Evolutionary conservation across 768 basidiomycete genomes (phyloP), one percentile per base, ranked within the genome.

Genomic region (Pholiota microspora): DNA sequence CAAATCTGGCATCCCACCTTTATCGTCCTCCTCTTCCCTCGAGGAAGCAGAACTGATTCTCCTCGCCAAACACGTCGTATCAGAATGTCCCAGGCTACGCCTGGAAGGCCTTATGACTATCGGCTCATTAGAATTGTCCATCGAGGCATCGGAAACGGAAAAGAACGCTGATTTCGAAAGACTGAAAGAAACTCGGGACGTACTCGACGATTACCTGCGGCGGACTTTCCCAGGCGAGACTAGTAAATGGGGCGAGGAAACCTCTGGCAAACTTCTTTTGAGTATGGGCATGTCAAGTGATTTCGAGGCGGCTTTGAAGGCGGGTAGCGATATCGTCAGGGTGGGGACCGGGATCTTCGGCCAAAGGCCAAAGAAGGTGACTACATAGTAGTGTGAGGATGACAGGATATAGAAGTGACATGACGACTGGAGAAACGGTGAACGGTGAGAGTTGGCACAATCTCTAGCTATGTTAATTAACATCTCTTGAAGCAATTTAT

Each of bases 271-370:
- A 56, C 66, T 93, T 49, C 24, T 86, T 62, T 64, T 93, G 67
- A 93, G 91, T 54, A 98, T 97, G 94, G 96, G 96, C 6, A 98
- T 98, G 96, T 95, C 93, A 48, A 88, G 86, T 58, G 96, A 98
- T 64, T 98, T 94, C 64, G 91, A 88, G 67, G 82, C 85, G 25
- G 97, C 96, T 3, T 70, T 98, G 46, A 80, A 76, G 67, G 83
- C 85, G 10, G 96, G 94, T 1, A 89, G 92, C 62, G 86, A 92
- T 63, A 83, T 93, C 44, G 94, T 98, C 0, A 72, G 97, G 45
- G 94, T 98, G 4, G 96, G 96, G 2, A 93, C 92, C 2, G 84
- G 86, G 15, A 94, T 98, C 38, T 96, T 96, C 65, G 94, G 94
- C 0, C 71, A 78, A 51, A 74, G 94, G 55, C 74, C 76, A 32